phyloP scores from a whole-genome alignment of 2,329 filamentous ascomycete species.

The Fusarium scirpi region DNA sequence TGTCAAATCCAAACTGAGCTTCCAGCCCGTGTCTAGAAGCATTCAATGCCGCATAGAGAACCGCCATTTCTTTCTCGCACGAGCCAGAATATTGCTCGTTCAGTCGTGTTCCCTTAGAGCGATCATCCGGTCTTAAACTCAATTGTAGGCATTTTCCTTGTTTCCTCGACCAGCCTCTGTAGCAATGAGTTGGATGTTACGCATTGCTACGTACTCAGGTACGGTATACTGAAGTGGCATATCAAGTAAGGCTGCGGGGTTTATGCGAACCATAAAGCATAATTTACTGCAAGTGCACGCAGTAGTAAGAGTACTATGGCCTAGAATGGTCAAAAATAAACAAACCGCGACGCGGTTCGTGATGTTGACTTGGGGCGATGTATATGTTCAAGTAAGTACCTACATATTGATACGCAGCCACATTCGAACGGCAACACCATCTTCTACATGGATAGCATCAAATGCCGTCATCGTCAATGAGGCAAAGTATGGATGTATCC shows the following conservation, averaged over 20 bases:
- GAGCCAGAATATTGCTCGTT: slow-evolving; percentile 5
- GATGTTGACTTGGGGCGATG: slow-evolving; percentile 27
- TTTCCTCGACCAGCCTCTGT: slow-evolving; percentile 21
- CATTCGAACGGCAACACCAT: slow-evolving; percentile 5
- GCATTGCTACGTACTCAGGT: slow-evolving; percentile 9
- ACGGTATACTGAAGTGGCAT: slow-evolving; percentile 6
- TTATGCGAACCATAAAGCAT: slow-evolving; percentile 28
- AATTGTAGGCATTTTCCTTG: slow-evolving; percentile 17
- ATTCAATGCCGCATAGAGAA: slow-evolving; percentile 8
- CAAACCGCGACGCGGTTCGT: slow-evolving; percentile 19
- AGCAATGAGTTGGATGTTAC: background rate
- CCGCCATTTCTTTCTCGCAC: slow-evolving; percentile 1
- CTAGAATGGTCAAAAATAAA: slow-evolving; percentile 23
- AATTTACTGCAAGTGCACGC: slow-evolving; percentile 21
- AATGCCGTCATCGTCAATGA: slow-evolving; percentile 32
- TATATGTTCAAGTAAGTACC: background rate
- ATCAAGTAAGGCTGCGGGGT: slow-evolving; percentile 19
- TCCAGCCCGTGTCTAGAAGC: slow-evolving; percentile 34
- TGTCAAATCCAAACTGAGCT: slow-evolving; percentile 28
- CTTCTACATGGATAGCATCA: slow-evolving; percentile 3
- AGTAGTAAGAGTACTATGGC: slow-evolving; percentile 1
- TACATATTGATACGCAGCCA: background rate
- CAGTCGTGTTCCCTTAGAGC: background rate
- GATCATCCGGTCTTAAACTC: slow-evolving; percentile 4
- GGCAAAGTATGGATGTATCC: background rate